Evolutionary conservation across 2,329 filamentous ascomycete species (phyloP), one percentile per base, ranked within the genome.

Genomic region (Blastomyces percursus): DNA sequence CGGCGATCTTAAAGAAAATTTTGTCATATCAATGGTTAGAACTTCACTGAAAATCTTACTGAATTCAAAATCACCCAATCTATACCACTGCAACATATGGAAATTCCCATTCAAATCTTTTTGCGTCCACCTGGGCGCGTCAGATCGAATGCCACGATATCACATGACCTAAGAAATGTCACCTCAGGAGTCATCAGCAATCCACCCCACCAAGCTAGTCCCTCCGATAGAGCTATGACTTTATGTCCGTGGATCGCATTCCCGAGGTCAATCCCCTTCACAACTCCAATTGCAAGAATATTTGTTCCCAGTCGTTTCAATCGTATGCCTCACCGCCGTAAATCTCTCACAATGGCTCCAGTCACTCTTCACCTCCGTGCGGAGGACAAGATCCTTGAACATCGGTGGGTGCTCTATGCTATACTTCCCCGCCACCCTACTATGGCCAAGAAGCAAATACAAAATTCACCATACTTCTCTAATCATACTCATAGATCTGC

Each of bases 301-400:
- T n/a, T 7, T 44, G 14, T 35, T 32, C 24, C 19, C 9, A 52
- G 8, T 38, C 35, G 9, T 57, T 42, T 57, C 40, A 48, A 48
- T 11, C 21, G 21, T 19, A 27, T 30, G 9, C 55, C 14, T 58
- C n/a, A 42, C 24, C 19, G 8, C 38, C 21, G 7, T 8, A 11
- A 16, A 48, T 3, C 27, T 35, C 3, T 46, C 27, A 44, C 16
- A 61, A 66, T 66, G 62, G 61, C 63, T 27, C 21, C 61, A 5
- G 59, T 62, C 46, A 67, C 64, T 2, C 64, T 68, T 38, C 66
- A 67, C 55, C 65, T 68, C 52, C 66, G 66, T 52, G 65, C 66
- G 54, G 66, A 68, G 65, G 66, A 68, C 40, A 68, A 68, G 62
- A 64, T 55, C 52, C 62, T 68, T 42, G 66, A 68, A 57, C 66